A percentile compares a stretch with the other conserved stretches of the same genome.
Evolutionary conservation across 2,329 filamentous ascomycete species (phyloP).

Genomic region (Phaeomoniella chlamydospora): DNA sequence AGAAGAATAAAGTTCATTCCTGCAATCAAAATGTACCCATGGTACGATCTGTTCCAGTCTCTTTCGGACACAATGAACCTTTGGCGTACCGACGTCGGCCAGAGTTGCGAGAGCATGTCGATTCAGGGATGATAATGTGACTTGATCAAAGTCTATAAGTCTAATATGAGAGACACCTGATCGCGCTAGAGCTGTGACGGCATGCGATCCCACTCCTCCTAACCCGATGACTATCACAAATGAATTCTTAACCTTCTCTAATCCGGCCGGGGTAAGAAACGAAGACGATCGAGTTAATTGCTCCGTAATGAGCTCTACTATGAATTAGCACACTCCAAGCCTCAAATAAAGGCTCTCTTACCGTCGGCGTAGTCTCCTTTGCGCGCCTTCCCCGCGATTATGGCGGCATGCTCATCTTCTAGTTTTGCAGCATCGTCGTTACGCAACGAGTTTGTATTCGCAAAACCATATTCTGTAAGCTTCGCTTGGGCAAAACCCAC

Average conservation of each 20-base stretch:
- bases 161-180: slow-evolving; percentile 81
- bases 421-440: slow-evolving; percentile 20
- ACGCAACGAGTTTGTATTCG: slow-evolving; percentile 11
- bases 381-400: slow-evolving; percentile 44
- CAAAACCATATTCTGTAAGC: slow-evolving; percentile 35
- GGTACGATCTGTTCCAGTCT: slow-evolving; percentile 76
- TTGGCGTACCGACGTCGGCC: slow-evolving; percentile 82
- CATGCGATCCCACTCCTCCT: slow-evolving; percentile 90
- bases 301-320: slow-evolving; percentile 73
- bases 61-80: slow-evolving; percentile 71
- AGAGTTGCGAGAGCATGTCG: slow-evolving; percentile 91
- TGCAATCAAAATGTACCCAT: slow-evolving; percentile 80
- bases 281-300: slow-evolving; percentile 87
- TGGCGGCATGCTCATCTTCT: slow-evolving; percentile 44
- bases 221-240: slow-evolving; percentile 87
- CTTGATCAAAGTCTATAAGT: slow-evolving; percentile 93
- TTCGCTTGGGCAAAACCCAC: slow-evolving; percentile 17
- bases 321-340: slow-evolving; percentile 1
- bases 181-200: slow-evolving; percentile 67
- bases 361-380: slow-evolving; percentile 51
- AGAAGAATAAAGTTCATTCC: slow-evolving; percentile 68
- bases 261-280: slow-evolving; percentile 71
- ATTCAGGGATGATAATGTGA: slow-evolving; percentile 86
- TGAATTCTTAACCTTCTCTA: slow-evolving; percentile 62
- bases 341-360: slow-evolving; percentile 11